Base-by-base conservation (phyloP, 225 moss, liverwort and hornwort species). In the Bryoerythrophyllum caledonicum region DNA sequence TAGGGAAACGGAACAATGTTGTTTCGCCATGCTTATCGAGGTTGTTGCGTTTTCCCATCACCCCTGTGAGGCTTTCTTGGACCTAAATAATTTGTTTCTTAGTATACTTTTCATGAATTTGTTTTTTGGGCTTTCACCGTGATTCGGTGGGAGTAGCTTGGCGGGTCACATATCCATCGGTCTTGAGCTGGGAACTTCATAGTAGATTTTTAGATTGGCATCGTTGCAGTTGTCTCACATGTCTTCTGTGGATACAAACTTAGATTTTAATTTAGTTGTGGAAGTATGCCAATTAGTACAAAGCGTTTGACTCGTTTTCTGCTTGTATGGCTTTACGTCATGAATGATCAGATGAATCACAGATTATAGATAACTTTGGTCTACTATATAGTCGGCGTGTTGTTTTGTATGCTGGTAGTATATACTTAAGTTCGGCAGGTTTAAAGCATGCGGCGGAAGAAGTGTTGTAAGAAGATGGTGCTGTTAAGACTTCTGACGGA, bases 401-500 rank as follows among this genome's bases (percentile, higher is more conserved):
- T 28, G 16, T 20, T 19, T 8, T 8, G 26, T 27, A 20, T 40
- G 13, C 26, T 6, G 27, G 11, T 73, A 25, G 52, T 10, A 21
- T 38, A 14, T 65, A 9, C 15, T 40, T 4, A 15, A 49, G 32
- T 48, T 56, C 32, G 61, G 4, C 32, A 48, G n/a, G 24, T 48
- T 57, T 44, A 24, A 44, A 44, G 43, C 17, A 65, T 76, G 58
- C 25, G 23, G 46, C 23, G 10, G 55, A 65, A 25, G 34, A 74
- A 38, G 25, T 53, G 52, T 30, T 53, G 19, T 24, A 38, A 24
- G 30, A 52, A 14, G 53, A 26, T 75, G 27, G 40, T 40, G n/a
- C 44, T 48, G 16, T 67, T 17, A 11, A 59, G 46, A 30, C 35
- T 63, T 61, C 70, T 76, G 65, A 71, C 55, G n/a, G 49, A 34